Base-by-base conservation (phyloP, 2,329 filamentous ascomycete genomes). In the Colletotrichum eleusines region DNA sequence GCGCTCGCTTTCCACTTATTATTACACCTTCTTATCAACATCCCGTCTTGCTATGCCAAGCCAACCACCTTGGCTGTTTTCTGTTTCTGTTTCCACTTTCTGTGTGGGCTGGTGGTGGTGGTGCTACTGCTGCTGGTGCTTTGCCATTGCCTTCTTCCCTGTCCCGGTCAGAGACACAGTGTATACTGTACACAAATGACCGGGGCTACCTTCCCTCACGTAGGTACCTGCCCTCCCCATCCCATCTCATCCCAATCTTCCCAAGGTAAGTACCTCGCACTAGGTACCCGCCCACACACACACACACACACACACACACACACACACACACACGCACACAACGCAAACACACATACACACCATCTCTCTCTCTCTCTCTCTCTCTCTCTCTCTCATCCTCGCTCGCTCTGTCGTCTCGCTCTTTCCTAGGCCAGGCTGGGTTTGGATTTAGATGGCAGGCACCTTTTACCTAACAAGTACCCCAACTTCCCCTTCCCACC, bases 391-490 rank as follows among this genome's bases (percentile, higher is more conserved):
- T 48, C 61, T 66, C 62, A 44, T 50, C 7, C 31, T 33, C 31
- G 7, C 35, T 35, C 35, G 46, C 59, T 65, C 61, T 57, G 48
- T 57, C 53, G 44, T 26, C 35, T 66, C 62, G 44, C 44, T 64
- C 44, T 60, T 66, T 66, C 35, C 63, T 44, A 57, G 63, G 50
- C 63, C 68, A 46, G 69, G 64, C 69, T 68, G 69, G 58, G 59
- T 53, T n/a, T 63, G 50, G 59, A 48, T 60, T 68, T 42, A 51
- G 57, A 71, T 58, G 51, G 65, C 64, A 68, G n/a, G n/a, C n/a
- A n/a, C n/a, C n/a, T 46, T 71, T 71, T 59, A 66, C 67, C 68
- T 70, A 68, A 71, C 65, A 71, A 71, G 69, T 71, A 69, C 69
- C 69, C 68, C 50, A 71, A 68, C 64, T 68, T 14, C 63, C 68